Percentiles rank a stretch among this genome's conserved stretches.
phyloP scores from a whole-genome alignment of 768 basidiomycete species.

The Candolleomyces efflorescens region DNA sequence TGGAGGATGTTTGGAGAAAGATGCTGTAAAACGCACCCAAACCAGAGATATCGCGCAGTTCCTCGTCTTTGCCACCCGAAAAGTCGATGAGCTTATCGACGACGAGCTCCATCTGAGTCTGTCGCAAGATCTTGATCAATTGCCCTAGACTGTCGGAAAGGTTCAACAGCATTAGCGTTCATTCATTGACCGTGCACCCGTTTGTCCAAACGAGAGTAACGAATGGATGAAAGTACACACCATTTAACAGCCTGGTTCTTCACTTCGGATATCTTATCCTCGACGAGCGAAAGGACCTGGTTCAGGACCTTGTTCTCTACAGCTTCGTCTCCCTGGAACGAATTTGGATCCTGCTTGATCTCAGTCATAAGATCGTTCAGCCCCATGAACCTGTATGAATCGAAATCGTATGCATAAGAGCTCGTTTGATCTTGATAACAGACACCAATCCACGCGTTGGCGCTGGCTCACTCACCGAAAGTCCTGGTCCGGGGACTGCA shows the following conservation, averaged over 20 bases:
- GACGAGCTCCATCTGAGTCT: conserved; percentile 77
- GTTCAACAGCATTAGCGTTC: conserved; percentile 2
- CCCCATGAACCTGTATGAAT: conserved; percentile 82
- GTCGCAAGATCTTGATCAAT: conserved; percentile 84
- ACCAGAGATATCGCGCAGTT: conserved; percentile 89
- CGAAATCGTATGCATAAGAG: conserved; percentile 8
- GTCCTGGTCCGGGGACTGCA: conserved; percentile 90
- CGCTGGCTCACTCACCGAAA: conserved; percentile 57
- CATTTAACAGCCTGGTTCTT: conserved; percentile 98
- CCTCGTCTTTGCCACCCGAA: conserved; percentile 84
- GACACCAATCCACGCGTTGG: too few relatives aligned
- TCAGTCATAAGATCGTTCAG: conserved; percentile 91
- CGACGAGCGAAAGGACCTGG: conserved; percentile 80
- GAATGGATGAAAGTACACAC: conserved; percentile 35
- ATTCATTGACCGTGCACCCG: neutral
- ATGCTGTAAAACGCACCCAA: conserved; percentile 78
- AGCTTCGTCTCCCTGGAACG: conserved; percentile 79
- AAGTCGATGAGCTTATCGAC: conserved; percentile 88
- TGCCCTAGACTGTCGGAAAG: conserved; percentile 72
- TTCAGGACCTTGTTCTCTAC: conserved; percentile 82
- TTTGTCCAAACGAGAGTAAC: too few relatives aligned
- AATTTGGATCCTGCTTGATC: conserved; percentile 71
- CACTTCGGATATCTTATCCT: conserved; percentile 96
- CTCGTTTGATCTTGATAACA: conserved; percentile 14
- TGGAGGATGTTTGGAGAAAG: too few relatives aligned